Percentiles rank a stretch among this genome's conserved stretches.
Conservation (phyloP, 2,329 filamentous ascomycete species). For the Colletotrichum agaves region DNA sequence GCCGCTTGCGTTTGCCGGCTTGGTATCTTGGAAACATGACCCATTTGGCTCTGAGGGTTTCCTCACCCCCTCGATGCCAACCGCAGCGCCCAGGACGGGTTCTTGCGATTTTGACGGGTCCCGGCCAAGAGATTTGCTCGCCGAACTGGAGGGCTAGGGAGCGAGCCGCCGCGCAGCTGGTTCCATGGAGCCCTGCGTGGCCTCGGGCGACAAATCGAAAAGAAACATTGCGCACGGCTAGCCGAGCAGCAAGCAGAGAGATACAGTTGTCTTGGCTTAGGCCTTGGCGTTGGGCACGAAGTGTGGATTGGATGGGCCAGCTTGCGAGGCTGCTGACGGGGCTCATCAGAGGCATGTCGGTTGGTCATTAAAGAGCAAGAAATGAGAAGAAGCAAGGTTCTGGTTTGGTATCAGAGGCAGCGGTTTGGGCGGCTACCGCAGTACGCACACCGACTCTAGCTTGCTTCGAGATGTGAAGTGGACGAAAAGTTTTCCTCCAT, state of each 20-base stretch:
- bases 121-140: slow-evolving; percentile 33
- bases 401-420: slow-evolving; percentile 6
- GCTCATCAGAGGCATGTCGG: slow-evolving; percentile 15
- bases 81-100: slow-evolving; percentile 27
- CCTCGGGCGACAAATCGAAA: background rate
- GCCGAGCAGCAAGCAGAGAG: slow-evolving; percentile 9
- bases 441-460: slow-evolving; percentile 27
- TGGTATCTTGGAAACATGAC: slow-evolving; percentile 31
- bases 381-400: slow-evolving; percentile 34
- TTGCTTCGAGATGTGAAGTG: slow-evolving; percentile 2
- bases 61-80: slow-evolving; percentile 12
- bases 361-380: slow-evolving; percentile 31
- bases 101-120: slow-evolving; percentile 28
- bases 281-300: slow-evolving; percentile 34
- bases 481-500: background rate
- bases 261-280: slow-evolving; percentile 25
- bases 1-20: slow-evolving; percentile 36
- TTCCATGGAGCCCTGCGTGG: background rate
- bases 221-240: background rate
- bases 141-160: slow-evolving; percentile 21
- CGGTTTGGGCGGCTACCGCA: slow-evolving; percentile 6
- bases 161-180: slow-evolving; percentile 16
- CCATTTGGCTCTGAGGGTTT: slow-evolving; percentile 7
- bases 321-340: slow-evolving; percentile 18
- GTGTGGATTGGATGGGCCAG: slow-evolving; percentile 31